A percentile compares a stretch with the other conserved stretches of the same genome.
Conservation (phyloP, 441 rosid genomes). For the Manihot esculenta region DNA sequence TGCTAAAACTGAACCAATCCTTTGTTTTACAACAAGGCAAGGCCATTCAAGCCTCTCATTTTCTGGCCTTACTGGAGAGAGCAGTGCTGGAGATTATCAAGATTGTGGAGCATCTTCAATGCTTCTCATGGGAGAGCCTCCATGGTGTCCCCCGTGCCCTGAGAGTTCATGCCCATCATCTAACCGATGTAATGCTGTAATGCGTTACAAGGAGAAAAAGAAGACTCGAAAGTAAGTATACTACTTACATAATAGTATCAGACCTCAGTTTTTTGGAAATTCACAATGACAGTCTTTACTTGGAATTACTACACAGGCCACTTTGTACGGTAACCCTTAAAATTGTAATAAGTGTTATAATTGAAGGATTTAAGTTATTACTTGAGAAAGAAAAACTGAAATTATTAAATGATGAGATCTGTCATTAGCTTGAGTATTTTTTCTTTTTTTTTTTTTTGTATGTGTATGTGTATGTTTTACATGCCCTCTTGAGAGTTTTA, state of each 20-base stretch:
- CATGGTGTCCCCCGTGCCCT: constrained; percentile 79
- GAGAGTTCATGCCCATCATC: constrained; percentile 60
- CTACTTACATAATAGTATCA: neutral
- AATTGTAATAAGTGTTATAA: no score
- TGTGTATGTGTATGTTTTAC: neutral
- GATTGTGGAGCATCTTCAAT: constrained; percentile 87
- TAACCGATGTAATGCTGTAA: constrained; percentile 72
- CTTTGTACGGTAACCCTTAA: neutral
- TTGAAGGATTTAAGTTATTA: no score
- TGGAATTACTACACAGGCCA: neutral
- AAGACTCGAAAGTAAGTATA: constrained; percentile 84
- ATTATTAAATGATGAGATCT: no score
- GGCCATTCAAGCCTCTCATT: constrained; percentile 80
- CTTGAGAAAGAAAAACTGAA: no score
- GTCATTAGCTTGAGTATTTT: no score
- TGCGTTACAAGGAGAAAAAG: constrained; percentile 98
- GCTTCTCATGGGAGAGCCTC: constrained; percentile 86
- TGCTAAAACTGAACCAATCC: constrained; percentile 81
- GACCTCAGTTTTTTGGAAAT: neutral
- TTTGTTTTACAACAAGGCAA: constrained; percentile 51
- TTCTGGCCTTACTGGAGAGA: constrained; percentile 90
- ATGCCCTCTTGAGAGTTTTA: neutral
- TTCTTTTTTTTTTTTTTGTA: neutral
- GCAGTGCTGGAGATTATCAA: constrained; percentile 78
- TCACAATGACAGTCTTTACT: neutral